Evolutionary conservation across 2,329 filamentous ascomycete genomes (phyloP).

Genomic region (Furcasterigmium furcatum): DNA sequence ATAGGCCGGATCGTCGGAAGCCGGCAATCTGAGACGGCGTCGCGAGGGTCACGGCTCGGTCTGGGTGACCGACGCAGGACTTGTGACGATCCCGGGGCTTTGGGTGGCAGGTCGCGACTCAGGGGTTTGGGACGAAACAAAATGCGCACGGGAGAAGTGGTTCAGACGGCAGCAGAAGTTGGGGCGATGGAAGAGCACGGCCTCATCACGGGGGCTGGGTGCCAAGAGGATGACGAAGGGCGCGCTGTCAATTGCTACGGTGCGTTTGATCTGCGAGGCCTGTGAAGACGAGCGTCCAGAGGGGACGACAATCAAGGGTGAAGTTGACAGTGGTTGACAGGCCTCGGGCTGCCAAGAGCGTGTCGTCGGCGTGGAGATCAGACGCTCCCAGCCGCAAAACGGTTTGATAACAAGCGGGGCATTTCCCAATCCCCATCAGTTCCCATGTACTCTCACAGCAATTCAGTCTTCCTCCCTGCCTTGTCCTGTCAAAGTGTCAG

Average conservation of each 20-base stretch:
- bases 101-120: neutral
- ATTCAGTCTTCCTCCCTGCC: no score
- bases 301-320: neutral
- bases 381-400: neutral
- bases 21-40: neutral
- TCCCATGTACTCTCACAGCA: no score
- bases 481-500: no score
- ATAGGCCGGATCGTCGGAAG: neutral
- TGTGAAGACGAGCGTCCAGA: neutral
- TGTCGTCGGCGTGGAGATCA: conserved; percentile 3
- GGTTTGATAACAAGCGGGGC: neutral
- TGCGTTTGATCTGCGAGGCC: neutral
- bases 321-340: neutral
- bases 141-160: neutral
- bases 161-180: neutral
- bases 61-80: neutral
- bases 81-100: neutral
- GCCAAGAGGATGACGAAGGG: neutral
- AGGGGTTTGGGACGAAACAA: neutral
- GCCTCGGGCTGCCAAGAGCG: neutral
- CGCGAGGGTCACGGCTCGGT: neutral
- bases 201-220: neutral
- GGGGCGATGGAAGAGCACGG: neutral
- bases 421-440: no score
- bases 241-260: neutral